phyloP scores from a whole-genome alignment of 2,329 filamentous ascomycete genomes.

The Elsinoe arachidis region DNA sequence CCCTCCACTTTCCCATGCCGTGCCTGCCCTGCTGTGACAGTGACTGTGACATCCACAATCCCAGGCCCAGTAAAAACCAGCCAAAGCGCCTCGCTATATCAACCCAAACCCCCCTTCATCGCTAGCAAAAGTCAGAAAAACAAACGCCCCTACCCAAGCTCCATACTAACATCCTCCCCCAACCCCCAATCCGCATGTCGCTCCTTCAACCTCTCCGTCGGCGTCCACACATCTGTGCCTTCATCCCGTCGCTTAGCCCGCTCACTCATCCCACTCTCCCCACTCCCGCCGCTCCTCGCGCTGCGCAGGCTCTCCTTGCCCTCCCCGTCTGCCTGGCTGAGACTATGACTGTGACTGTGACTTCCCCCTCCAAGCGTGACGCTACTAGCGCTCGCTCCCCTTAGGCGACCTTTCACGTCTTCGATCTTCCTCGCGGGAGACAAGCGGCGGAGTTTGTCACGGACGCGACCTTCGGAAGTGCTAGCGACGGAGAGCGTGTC shows the following conservation, averaged over 20 bases:
- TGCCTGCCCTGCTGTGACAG: neutral
- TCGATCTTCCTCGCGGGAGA: neutral
- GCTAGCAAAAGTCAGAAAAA: too few species aligned
- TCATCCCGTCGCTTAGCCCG: constrained; percentile 3
- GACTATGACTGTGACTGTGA: too few species aligned
- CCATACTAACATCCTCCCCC: constrained; percentile 18
- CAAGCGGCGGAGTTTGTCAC: neutral
- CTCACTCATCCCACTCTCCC: constrained; percentile 6
- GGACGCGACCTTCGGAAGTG: constrained; percentile 2
- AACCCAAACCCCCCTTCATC: neutral
- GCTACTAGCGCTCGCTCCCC: constrained; percentile 10
- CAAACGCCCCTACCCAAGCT: constrained; percentile 16
- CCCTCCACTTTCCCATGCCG: neutral
- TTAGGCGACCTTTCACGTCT: neutral
- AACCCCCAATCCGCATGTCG: constrained; percentile 17
- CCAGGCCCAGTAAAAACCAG: neutral
- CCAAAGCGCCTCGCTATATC: neutral
- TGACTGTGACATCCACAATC: neutral
- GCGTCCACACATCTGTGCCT: constrained; percentile 14
- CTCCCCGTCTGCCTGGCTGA: neutral
- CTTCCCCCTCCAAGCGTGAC: constrained; percentile 10
- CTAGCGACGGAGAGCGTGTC: constrained; percentile 8
- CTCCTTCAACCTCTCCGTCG: constrained; percentile 14
- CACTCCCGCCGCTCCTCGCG: neutral
- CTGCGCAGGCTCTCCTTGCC: neutral